Evolutionary conservation across 2,329 filamentous ascomycete genomes (phyloP), one percentile per base, ranked within the genome.

Genomic region (Aspergillus hiratsukae): DNA sequence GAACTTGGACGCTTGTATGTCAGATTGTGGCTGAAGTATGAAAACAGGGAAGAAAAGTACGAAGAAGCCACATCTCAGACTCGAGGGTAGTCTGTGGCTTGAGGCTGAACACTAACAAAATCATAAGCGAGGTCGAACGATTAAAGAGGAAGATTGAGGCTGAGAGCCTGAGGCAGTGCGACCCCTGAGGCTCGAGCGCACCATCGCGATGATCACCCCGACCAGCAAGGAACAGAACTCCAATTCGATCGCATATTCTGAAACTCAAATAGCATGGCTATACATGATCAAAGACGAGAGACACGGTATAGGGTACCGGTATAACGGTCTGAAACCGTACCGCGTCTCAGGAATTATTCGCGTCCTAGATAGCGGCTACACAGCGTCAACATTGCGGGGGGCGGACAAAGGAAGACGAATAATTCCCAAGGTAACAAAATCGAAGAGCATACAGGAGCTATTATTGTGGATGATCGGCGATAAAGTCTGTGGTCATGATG

Each of bases 141-240:
- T 27, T 8, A 19, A 8, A 28, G 40, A 54, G 52, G 46, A 53
- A n/a, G 51, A 49, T 37, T 55, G 59, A 59, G 60, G 61, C 61
- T 62, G 56, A 59, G 54, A 50, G 60, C 56, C 61, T 62, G 58
- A 58, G 56, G 51, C 48, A 35, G 53, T 23, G 28, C 46, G 31
- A 49, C 57, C 57, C 57, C 57, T 55, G 53, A 53, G 37, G 48
- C 53, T 54, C 51, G 51, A 49, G 23, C 41, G 21, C 54, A 48
- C 40, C 46, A 53, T 51, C 14, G 14, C n/a, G 43, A 52, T 49
- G 48, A 48, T 51, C 25, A 6, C 10, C 49, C 28, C 46, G 48
- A 54, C 54, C 58, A 41, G 48, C 29, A 43, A 45, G 41, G 46
- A 57, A 48, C 49, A 51, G 19, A 9, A 21, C 7, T 11, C 49